Evolutionary conservation across 768 basidiomycete genomes (phyloP).

Genomic region (Fistulinella prunicolor): DNA sequence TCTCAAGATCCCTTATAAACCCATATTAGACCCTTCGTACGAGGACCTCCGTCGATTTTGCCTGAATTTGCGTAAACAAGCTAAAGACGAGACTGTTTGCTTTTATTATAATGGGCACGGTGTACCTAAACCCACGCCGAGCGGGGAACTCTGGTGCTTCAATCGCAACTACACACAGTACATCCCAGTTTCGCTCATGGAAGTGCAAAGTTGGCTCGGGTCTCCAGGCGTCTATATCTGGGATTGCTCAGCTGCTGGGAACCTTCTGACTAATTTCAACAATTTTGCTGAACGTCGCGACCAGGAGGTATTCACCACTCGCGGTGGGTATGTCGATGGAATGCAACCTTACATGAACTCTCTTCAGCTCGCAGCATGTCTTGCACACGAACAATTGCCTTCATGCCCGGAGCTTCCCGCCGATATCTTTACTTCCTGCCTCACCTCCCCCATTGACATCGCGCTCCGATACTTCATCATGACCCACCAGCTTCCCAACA

Average conservation of each 20-base stretch:
- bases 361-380: constrained; percentile 93
- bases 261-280: constrained; percentile 89
- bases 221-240: constrained; percentile 97
- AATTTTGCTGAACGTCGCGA: constrained; percentile 73
- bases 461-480: constrained; percentile 92
- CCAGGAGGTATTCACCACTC: constrained; percentile 54
- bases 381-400: constrained; percentile 86
- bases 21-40: constrained; percentile 90
- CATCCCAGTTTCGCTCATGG: constrained; percentile 92
- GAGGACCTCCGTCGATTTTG: constrained; percentile 92
- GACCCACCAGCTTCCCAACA: constrained; percentile 80
- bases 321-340: constrained; percentile 58
- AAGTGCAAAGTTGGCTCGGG: constrained; percentile 90
- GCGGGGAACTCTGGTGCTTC: constrained; percentile 98
- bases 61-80: constrained; percentile 74
- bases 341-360: constrained; percentile 77
- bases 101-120: constrained; percentile 99
- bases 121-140: constrained; percentile 93
- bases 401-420: constrained; percentile 96
- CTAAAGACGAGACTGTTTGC: constrained; percentile 89
- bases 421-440: constrained; percentile 95
- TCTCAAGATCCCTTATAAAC: constrained; percentile 91
- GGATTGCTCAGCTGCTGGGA: constrained; percentile 98
- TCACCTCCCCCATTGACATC: constrained; percentile 98
- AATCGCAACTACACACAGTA: constrained; percentile 97